Base-by-base conservation (phyloP, 768 basidiomycete genomes). In the Psilocybe cubensis region DNA sequence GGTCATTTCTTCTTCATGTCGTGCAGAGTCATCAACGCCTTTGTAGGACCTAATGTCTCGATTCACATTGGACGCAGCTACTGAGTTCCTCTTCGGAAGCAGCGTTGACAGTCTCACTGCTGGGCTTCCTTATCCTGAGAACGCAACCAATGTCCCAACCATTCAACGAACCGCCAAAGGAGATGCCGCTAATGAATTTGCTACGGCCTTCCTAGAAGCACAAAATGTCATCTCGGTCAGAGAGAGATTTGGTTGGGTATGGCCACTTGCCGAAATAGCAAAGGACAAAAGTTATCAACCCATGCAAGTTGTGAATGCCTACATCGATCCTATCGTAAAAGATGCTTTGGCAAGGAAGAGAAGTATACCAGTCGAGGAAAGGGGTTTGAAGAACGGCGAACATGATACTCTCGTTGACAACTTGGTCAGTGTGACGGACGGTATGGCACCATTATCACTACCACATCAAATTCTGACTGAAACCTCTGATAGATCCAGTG, bases 11-110 rank as follows among this genome's bases (percentile, higher is more conserved):
- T 17, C 12, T 11, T 29, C 42, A 43, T 28, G 49, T 4, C 12
- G 18, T 41, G 38, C n/a, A n/a, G n/a, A n/a, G n/a, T 20, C 31
- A 41, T 9, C 24, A 4, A 47, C 44, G 3, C 43, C 3, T 49
- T 18, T 38, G 35, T 17, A 84, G 80, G 86, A 86, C 62, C 70
- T 85, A 3, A 80, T 86, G 65, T 79, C 77, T 2, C 78, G 85
- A 2, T 88, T 87, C 65, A 87, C 87, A 0, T 78, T 89, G 21
- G 88, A 89, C 70, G 78, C 84, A 2, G 85, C 86, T 1, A 82
- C 85, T 0, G 85, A 87, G 54, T 87, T 87, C 63, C 77, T 89
- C 31, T 87, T 88, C 52, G 86, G 86, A 2, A 73, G 72, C 49
- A 82, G 81, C 61, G 82, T 87, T 2, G 70, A 86, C 56, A 79